Conservation (phyloP, 306 rosid genomes). For the Castanospermum australe region DNA sequence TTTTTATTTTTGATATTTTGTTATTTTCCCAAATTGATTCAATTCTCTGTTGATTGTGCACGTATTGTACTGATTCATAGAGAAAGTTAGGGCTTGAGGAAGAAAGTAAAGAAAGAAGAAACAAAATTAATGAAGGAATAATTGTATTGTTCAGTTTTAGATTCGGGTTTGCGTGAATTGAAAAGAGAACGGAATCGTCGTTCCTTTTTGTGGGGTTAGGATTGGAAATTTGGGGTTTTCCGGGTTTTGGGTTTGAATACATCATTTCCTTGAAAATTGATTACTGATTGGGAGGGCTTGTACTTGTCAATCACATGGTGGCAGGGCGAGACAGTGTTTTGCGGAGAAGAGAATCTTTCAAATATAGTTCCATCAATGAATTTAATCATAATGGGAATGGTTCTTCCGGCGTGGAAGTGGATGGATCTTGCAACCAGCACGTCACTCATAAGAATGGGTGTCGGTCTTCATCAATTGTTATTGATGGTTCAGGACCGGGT, state of each 20-base stretch:
- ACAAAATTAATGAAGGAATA: not conserved
- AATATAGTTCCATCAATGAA: conserved; percentile 31
- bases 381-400: conserved; percentile 30
- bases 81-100: not conserved
- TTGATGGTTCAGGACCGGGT: not conserved
- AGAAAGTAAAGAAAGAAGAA: not conserved
- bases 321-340: conserved; percentile 64
- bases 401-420: conserved; percentile 7
- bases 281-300: conserved; percentile 54
- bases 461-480: not conserved
- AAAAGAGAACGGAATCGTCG: not conserved
- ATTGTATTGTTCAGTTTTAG: not conserved
- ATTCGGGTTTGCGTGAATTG: conserved; percentile 17
- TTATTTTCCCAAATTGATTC: not conserved
- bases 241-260: conserved; percentile 27
- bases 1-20: not conserved
- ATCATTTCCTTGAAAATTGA: conserved; percentile 28
- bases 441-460: conserved; percentile 1
- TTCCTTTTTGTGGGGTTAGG: conserved; percentile 23
- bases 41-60: conserved; percentile 12
- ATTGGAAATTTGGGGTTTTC: conserved; percentile 31
- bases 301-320: conserved; percentile 76
- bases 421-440: not conserved
- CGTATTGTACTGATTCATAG: not conserved
- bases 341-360: conserved; percentile 47